Evolutionary conservation across 2,329 filamentous ascomycete species (phyloP).

Genomic region (Allantophomopsis lycopodina): DNA sequence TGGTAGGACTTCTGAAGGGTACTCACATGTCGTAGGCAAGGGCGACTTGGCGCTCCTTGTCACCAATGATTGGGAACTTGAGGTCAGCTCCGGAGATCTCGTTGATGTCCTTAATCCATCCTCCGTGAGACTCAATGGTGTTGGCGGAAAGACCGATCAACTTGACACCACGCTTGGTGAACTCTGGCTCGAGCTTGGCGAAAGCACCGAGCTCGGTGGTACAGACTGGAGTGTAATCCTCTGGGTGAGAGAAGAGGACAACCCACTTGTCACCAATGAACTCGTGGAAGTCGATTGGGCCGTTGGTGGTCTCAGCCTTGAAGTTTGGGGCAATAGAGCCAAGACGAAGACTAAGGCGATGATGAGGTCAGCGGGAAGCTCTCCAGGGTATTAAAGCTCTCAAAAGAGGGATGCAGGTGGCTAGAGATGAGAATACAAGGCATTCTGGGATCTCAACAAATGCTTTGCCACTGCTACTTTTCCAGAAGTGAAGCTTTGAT

Average conservation of each 20-base stretch:
- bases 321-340: slow-evolving; percentile 66
- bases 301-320: slow-evolving; percentile 65
- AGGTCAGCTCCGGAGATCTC: slow-evolving; percentile 61
- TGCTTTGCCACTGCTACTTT: no score
- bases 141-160: slow-evolving; percentile 86
- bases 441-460: no score
- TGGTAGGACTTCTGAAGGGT: not conserved
- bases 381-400: no score
- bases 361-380: no score
- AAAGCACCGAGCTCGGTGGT: slow-evolving; percentile 92
- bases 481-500: no score
- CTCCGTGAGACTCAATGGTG: slow-evolving; percentile 67
- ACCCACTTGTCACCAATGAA: slow-evolving; percentile 71
- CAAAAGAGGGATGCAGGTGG: no score
- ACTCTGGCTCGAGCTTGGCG: slow-evolving; percentile 78
- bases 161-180: slow-evolving; percentile 76
- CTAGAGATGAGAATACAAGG: no score
- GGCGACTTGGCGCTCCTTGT: slow-evolving; percentile 66
- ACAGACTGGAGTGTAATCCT: slow-evolving; percentile 90
- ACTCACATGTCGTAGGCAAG: slow-evolving; percentile 65
- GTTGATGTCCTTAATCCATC: slow-evolving; percentile 84
- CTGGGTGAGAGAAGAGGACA: slow-evolving; percentile 73
- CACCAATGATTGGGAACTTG: slow-evolving; percentile 68
- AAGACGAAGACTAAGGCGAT: slow-evolving; percentile 39
- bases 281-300: slow-evolving; percentile 71